phyloP scores from a whole-genome alignment of 371 early-diverging fungal genomes.

The Dinochytrium kinnereticum region DNA sequence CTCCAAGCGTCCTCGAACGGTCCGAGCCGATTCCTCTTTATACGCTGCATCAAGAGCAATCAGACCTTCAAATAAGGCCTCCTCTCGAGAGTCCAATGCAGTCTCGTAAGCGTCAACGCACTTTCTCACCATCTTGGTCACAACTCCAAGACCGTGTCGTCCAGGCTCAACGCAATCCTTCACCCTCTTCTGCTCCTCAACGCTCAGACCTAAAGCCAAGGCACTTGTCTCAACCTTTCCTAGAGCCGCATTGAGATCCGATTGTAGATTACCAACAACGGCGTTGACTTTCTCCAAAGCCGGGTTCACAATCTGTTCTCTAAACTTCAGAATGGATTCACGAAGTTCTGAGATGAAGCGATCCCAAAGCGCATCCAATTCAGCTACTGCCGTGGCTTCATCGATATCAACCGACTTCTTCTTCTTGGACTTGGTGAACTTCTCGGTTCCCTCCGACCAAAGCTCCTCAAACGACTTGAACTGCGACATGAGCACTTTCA shows the following conservation, averaged over 20 bases:
- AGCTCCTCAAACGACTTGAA: constrained; percentile 6
- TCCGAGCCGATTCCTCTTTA: not conserved
- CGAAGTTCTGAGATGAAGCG: not conserved
- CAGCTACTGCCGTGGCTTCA: not conserved
- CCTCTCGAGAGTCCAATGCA: not conserved
- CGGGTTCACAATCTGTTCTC: not conserved
- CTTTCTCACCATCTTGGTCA: constrained; percentile 10
- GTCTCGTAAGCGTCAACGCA: constrained; percentile 6
- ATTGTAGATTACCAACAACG: not conserved
- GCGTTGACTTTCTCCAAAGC: not conserved
- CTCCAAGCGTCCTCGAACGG: constrained; percentile 1
- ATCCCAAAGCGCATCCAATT: constrained; percentile 11
- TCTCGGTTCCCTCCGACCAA: constrained; percentile 2
- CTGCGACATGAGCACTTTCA: not conserved
- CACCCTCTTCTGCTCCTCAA: constrained; percentile 8
- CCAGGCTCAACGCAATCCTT: constrained; percentile 10
- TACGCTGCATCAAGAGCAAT: not conserved
- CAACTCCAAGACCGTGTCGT: constrained; percentile 11
- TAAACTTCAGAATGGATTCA: not conserved
- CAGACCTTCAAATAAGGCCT: not conserved
- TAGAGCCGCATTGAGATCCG: constrained; percentile 1
- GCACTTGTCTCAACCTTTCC: constrained; percentile 13
- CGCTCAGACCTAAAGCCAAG: constrained; percentile 5
- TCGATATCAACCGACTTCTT: constrained; percentile 8
- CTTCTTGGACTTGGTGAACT: not conserved